Evolutionary conservation across 768 basidiomycete species (phyloP).

Genomic region (Dioszegia hungarica): DNA sequence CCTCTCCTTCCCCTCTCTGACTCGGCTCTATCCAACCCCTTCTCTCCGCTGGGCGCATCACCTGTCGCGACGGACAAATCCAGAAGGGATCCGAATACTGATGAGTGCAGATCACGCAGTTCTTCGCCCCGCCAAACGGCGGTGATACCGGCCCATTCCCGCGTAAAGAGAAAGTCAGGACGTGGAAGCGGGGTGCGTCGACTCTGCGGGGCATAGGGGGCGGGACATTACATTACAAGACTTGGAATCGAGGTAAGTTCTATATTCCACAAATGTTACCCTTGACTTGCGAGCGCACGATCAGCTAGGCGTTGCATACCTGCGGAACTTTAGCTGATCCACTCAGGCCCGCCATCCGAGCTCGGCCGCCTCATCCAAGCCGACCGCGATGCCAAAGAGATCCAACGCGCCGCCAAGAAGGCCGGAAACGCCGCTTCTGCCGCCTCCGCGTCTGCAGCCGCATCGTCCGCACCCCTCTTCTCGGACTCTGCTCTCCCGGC

Average conservation of each 20-base stretch:
- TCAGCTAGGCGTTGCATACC: too few species aligned
- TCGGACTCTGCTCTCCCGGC: background rate
- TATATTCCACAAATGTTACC: background rate
- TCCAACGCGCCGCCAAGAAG: slow-evolving; percentile 15
- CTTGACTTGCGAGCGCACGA: too few species aligned
- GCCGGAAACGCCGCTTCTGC: slow-evolving; percentile 16
- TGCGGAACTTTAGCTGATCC: slow-evolving; percentile 10
- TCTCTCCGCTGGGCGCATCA: too few species aligned
- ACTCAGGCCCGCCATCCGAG: slow-evolving; percentile 35
- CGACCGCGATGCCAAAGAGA: slow-evolving; percentile 34
- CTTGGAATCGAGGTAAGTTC: slow-evolving; percentile 30
- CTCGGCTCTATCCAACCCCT: too few species aligned
- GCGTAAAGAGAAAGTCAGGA: slow-evolving; percentile 30
- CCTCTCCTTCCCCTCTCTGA: too few species aligned
- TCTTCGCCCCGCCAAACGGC: slow-evolving; percentile 32
- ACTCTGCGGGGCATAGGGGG: slow-evolving; percentile 27
- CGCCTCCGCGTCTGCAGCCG: background rate
- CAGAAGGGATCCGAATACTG: background rate
- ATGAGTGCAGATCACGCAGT: slow-evolving; percentile 26
- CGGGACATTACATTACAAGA: slow-evolving; percentile 28
- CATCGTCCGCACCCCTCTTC: background rate
- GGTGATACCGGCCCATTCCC: slow-evolving; percentile 33
- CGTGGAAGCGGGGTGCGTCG: slow-evolving; percentile 21
- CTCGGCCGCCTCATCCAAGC: slow-evolving; percentile 28
- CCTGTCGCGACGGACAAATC: too few species aligned